Base-by-base conservation (phyloP, 73 alveolate genomes). In the Paramecium tetraurelia region DNA sequence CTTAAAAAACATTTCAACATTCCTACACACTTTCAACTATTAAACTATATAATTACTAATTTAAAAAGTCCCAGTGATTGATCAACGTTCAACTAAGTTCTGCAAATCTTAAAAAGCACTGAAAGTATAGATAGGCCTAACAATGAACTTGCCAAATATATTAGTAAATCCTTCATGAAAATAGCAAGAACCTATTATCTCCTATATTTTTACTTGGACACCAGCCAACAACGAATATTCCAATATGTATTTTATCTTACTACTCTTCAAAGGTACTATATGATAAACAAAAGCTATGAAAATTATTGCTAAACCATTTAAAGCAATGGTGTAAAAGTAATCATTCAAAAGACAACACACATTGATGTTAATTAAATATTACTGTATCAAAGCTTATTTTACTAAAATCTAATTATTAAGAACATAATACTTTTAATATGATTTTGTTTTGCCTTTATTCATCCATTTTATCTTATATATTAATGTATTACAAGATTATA, bases 301-400 rank as follows among this genome's bases (percentile, higher is more conserved):
- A 2, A 41, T 38, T 21, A 75, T 41, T 18, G 36, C 87, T 4
- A 75, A 9, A 3, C 87, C 87, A 75, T 75, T 75, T 35, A 38
- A 75, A 11, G 59, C 58, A 12, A 75, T 38, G 5, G 68, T 75
- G 2, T 75, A 38, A 75, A 35, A 75, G 40, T 75, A 35, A 38
- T 75, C 87, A 75, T 38, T 38, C 87, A 75, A 75, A 27, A 63
- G 9, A 38, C 87, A 75, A 75, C 87, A 75, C 18, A 75, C 36
- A 41, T 41, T 75, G 0, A 75, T 38, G 33, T 75, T 33, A 12
- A 75, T 29, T 35, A 75, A 41, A 20, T 75, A 75, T 41, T 75
- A 38, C 21, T 75, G 36, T 12, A 75, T 38, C 21, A 75, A 75
- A 9, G 59, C 59, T 75, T 75, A 41, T 6, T 38, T 41, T 35